Conservation (phyloP, 371 early-diverging fungal genomes). For the Mucor racemosus region DNA sequence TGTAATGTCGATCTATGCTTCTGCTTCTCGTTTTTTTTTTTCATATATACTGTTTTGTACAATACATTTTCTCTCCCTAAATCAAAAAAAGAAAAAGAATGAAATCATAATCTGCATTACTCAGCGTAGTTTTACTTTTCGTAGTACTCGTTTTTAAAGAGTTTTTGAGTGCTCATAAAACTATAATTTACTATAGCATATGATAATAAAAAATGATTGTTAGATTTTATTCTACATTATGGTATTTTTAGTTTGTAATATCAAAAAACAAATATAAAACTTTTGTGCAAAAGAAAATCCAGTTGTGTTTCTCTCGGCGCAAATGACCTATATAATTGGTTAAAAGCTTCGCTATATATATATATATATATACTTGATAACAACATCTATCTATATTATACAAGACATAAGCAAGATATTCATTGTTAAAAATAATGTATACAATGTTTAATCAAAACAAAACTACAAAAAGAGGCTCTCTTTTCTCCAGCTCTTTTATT, state of each 20-base stretch:
- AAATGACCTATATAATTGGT: background rate
- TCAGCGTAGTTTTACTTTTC: background rate
- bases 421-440: background rate
- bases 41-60: slow-evolving; percentile 4
- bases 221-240: too few species aligned
- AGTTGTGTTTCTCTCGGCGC: too few species aligned
- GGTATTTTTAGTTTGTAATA: too few species aligned
- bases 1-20: slow-evolving; percentile 6
- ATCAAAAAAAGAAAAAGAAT: background rate
- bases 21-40: background rate
- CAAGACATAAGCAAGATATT: slow-evolving; percentile 5
- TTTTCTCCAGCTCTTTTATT: background rate
- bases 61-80: background rate
- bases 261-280: too few species aligned
- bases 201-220: too few species aligned
- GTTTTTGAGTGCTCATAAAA: too few species aligned
- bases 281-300: too few species aligned
- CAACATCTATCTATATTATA: background rate
- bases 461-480: background rate
- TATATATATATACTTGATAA: background rate
- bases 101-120: background rate
- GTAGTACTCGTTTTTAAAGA: background rate
- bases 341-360: background rate
- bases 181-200: too few species aligned
- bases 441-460: background rate